These are phyloP conservation scores for Rhizopogon sp. DNA, from an alignment of 768 basidiomycete genomes.

Conservation along the genomic window DNA sequence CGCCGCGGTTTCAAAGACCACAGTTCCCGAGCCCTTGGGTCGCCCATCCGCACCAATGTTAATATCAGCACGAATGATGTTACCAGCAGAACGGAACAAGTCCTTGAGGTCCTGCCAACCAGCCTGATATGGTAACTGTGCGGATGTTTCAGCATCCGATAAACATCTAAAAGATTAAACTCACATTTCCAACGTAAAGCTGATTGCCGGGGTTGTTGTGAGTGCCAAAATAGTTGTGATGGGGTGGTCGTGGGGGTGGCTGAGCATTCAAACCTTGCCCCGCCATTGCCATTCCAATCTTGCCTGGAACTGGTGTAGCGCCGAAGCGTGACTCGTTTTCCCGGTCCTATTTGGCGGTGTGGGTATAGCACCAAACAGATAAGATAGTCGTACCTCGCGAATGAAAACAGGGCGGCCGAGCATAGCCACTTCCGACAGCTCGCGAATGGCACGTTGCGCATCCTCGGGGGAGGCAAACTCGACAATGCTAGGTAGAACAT, in stretches of 20 bases:
- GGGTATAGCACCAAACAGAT: background rate
- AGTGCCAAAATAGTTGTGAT: constrained; percentile 67
- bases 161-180: constrained; percentile 13
- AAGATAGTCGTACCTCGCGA: constrained; percentile 65
- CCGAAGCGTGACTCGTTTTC: constrained; percentile 96
- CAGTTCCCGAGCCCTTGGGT: constrained; percentile 96
- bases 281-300: constrained; percentile 94
- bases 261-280: constrained; percentile 79
- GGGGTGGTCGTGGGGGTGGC: constrained; percentile 79
- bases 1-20: constrained; percentile 87
- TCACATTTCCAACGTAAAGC: constrained; percentile 87
- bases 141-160: constrained; percentile 2
- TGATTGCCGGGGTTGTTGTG: constrained; percentile 74
- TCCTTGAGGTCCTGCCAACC: constrained; percentile 99
- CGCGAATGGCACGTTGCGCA: constrained; percentile 81
- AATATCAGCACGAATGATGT: constrained; percentile 93
- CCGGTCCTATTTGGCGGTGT: constrained; percentile 62
- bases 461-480: constrained; percentile 92
- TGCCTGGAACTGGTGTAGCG: constrained; percentile 91
- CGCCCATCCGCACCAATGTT: constrained; percentile 90
- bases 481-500: constrained; percentile 67
- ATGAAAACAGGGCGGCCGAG: constrained; percentile 95
- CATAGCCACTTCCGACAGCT: constrained; percentile 85
- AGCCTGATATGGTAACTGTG: constrained; percentile 90
- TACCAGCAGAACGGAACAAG: constrained; percentile 91